A percentile compares a stretch with the other conserved stretches of the same genome.
These are phyloP conservation scores for Graphiopsis chlorocephala DNA, from an alignment of 2,329 filamentous ascomycete genomes.

Conservation along the genomic window DNA sequence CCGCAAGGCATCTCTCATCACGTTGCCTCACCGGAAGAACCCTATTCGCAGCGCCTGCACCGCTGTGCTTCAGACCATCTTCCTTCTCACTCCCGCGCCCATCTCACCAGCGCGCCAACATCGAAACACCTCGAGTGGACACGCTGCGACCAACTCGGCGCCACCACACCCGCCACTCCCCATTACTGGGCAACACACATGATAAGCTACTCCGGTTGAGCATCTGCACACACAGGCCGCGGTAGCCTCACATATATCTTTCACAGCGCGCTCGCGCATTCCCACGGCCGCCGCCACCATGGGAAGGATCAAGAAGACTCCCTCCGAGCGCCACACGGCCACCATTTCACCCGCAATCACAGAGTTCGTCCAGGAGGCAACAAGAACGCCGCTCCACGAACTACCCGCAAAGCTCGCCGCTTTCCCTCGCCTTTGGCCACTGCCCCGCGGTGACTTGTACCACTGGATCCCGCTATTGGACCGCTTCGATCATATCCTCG, in stretches of 20 bases:
- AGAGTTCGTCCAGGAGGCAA: conserved; percentile 71
- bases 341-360: conserved; percentile 79
- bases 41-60: conserved; percentile 14
- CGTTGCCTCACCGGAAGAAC: conserved; percentile 1
- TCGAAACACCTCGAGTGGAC: not conserved
- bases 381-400: conserved; percentile 67
- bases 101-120: conserved; percentile 1
- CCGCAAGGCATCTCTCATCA: not conserved
- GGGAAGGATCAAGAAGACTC: conserved; percentile 56
- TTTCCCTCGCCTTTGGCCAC: conserved; percentile 90
- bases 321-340: conserved; percentile 53
- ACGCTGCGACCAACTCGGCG: not conserved
- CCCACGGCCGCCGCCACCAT: conserved; percentile 31
- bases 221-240: conserved; percentile 10
- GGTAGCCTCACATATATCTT: conserved; percentile 7
- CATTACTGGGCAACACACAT: not conserved
- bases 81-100: conserved; percentile 6
- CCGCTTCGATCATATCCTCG: conserved; percentile 85
- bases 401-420: conserved; percentile 72
- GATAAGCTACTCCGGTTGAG: not conserved
- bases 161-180: not conserved
- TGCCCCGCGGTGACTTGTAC: conserved; percentile 91
- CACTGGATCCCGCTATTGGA: conserved; percentile 97
- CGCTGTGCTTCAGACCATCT: conserved; percentile 14
- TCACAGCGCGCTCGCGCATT: conserved; percentile 11